Evolutionary conservation across 805 yeast species (phyloP), one percentile per base, ranked within the genome.

Genomic region (Brettanomyces naardenensis): DNA sequence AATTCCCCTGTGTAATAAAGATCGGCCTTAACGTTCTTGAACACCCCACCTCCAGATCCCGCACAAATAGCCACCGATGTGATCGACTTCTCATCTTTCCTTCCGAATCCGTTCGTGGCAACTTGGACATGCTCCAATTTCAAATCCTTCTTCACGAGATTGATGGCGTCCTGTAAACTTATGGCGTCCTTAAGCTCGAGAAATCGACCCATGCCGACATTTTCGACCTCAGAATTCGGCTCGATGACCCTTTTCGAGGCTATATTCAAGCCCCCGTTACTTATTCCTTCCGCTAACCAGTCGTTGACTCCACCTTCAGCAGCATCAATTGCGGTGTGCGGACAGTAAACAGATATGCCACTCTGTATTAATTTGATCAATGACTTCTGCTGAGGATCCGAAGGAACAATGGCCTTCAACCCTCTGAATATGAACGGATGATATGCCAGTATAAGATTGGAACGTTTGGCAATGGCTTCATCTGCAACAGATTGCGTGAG

Each of bases 311-410:
- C 98, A n/a, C 81, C 83, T 10, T 61, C 59, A 7, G 92, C 92
- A 19, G 97, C 90, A 60, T 92, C 98, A 3, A 92, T 83, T 0
- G 97, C 88, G 1, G 98, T 90, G 54, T 92, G 99, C 19, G 99
- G 98, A 39, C 81, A 81, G 57, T 92, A 92, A 2, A 92, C 98
- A 35, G 88, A 75, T 40, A 92, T 73, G n/a, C 85, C 83, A 42
- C 78, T 70, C 46, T 78, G 79, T 37, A 87, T 79, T 49, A 92
- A 68, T 38, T 72, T 71, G 28, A 90, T 57, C 38, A 90, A 65
- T 5, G 95, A 83, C 18, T 61, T 61, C 53, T 92, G 97, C 56
- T 92, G 97, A 0, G 95, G 80, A 49, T 87, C 82, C 3, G 49
- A 36, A 2, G 59, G 52, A 3, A 78, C 71, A 41, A 92, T 71